Percentiles rank a stretch among this genome's conserved stretches.
Evolutionary conservation across 2,329 filamentous ascomycete genomes (phyloP).

Genomic region (Beauveria sp.): DNA sequence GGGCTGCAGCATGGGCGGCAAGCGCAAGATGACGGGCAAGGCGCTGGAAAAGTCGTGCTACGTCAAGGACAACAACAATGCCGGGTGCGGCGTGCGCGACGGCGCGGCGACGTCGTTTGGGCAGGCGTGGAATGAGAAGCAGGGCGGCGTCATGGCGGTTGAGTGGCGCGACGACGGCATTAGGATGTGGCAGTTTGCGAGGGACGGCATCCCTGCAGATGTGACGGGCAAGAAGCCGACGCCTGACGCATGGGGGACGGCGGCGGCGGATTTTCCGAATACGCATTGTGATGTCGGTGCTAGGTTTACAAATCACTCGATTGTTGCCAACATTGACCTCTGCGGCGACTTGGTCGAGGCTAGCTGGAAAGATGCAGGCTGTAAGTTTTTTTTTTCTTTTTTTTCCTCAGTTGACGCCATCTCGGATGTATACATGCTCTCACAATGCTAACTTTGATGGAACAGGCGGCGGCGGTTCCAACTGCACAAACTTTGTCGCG

Average conservation of each 20-base stretch:
- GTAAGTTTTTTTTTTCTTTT: constrained; percentile 20
- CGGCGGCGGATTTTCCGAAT: constrained; percentile 57
- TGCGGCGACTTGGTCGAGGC: constrained; percentile 50
- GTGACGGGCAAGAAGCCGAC: constrained; percentile 46
- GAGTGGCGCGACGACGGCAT: constrained; percentile 55
- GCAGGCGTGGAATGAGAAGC: constrained; percentile 39
- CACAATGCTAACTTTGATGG: constrained; percentile 15
- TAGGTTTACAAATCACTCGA: constrained; percentile 59
- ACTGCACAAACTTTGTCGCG: constrained; percentile 50
- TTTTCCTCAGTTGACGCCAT: not conserved
- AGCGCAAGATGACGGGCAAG: constrained; percentile 44
- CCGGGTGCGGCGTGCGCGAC: constrained; percentile 49
- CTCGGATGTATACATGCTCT: too few relatives aligned
- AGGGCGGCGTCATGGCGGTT: constrained; percentile 53
- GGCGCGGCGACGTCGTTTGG: constrained; percentile 38
- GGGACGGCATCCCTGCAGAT: constrained; percentile 41
- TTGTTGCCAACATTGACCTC: constrained; percentile 58
- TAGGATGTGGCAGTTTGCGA: constrained; percentile 53
- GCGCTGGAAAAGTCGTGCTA: constrained; percentile 39
- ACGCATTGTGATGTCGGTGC: constrained; percentile 51
- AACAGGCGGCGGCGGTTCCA: constrained; percentile 43
- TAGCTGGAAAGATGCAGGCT: constrained; percentile 38
- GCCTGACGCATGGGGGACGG: constrained; percentile 53
- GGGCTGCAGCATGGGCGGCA: constrained; percentile 44
- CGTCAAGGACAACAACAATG: constrained; percentile 42